Percentiles rank a stretch among this genome's conserved stretches.
Evolutionary conservation across 345 rosid genomes (phyloP).

Genomic region (Sonneratia caseolaris): DNA sequence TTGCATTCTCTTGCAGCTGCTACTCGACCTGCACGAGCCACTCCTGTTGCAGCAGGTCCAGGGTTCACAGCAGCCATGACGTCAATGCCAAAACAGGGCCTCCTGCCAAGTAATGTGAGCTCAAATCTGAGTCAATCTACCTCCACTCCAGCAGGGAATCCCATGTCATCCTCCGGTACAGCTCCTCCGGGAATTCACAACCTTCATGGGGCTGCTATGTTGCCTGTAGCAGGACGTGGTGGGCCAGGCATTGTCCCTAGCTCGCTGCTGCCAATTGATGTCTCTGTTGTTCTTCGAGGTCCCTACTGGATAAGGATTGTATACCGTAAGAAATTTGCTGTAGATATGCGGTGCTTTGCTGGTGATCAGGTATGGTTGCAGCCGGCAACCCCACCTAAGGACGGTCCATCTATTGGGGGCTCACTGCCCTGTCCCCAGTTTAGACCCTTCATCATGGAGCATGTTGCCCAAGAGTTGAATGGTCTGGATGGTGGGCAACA

Average conservation of each 20-base stretch:
- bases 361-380: slow-evolving; percentile 99
- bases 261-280: slow-evolving; percentile 94
- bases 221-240: slow-evolving; percentile 73
- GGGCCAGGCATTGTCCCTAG: slow-evolving; percentile 99
- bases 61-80: slow-evolving; percentile 39
- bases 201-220: slow-evolving; percentile 65
- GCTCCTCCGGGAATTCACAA: slow-evolving; percentile 46
- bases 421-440: slow-evolving; percentile 98
- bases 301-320: slow-evolving; percentile 97
- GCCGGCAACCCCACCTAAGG: slow-evolving; percentile 98
- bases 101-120: slow-evolving; percentile 31
- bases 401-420: slow-evolving; percentile 85
- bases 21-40: slow-evolving; percentile 94
- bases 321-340: slow-evolving; percentile 91
- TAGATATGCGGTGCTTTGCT: slow-evolving; percentile 98
- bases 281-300: slow-evolving; percentile 95
- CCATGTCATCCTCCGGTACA: slow-evolving; percentile 33
- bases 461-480: slow-evolving; percentile 94
- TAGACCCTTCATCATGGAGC: slow-evolving; percentile 99
- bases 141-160: slow-evolving; percentile 34
- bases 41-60: slow-evolving; percentile 55
- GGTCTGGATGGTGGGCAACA: slow-evolving; percentile 80
- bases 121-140: slow-evolving; percentile 43
- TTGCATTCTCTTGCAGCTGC: slow-evolving; percentile 94
- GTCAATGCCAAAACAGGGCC: slow-evolving; percentile 60